These are phyloP conservation scores for Apiotrichum brassicae DNA, from an alignment of 1,284 basidiomycete species.

Conservation along the genomic window DNA sequence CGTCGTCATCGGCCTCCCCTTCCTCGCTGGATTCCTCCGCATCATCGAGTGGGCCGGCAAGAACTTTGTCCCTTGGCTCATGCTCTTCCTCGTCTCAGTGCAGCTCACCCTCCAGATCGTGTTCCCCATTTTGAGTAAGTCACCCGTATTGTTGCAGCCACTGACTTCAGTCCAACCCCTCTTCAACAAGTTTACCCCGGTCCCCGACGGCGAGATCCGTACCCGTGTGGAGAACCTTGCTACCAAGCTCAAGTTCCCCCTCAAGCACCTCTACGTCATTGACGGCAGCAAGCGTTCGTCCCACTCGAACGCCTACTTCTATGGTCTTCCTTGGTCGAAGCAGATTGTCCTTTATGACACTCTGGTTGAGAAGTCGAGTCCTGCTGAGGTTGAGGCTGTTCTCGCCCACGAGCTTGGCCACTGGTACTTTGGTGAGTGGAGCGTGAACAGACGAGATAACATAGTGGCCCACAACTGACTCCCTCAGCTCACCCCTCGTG, in stretches of 20 bases:
- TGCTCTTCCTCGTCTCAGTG: slow-evolving; percentile 78
- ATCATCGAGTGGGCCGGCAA: slow-evolving; percentile 91
- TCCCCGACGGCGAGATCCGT: slow-evolving; percentile 66
- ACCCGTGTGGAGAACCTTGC: slow-evolving; percentile 69
- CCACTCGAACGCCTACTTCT: slow-evolving; percentile 94
- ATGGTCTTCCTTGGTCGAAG: slow-evolving; percentile 88
- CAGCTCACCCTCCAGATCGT: slow-evolving; percentile 77
- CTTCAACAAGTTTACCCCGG: slow-evolving; percentile 92
- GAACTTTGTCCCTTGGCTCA: slow-evolving; percentile 78
- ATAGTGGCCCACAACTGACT: not conserved
- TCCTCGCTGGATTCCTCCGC: slow-evolving; percentile 77
- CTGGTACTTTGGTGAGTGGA: slow-evolving; percentile 65
- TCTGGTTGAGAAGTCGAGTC: slow-evolving; percentile 78
- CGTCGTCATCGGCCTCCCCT: slow-evolving; percentile 73
- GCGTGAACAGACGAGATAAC: no score
- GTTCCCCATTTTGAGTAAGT: slow-evolving; percentile 68
- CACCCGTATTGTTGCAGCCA: not conserved
- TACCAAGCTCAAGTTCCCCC: slow-evolving; percentile 76
- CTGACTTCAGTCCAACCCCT: slow-evolving; percentile 64
- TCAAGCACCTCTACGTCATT: slow-evolving; percentile 92
- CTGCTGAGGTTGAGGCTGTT: slow-evolving; percentile 86
- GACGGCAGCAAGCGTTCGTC: slow-evolving; percentile 92
- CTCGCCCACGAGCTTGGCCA: slow-evolving; percentile 88
- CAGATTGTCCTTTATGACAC: slow-evolving; percentile 98
- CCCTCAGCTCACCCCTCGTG: slow-evolving; percentile 72